Percentiles rank a stretch among this genome's conserved stretches.
These are phyloP conservation scores for Clathrospora elynae DNA, from an alignment of 2,329 filamentous ascomycete genomes.

Conservation along the genomic window DNA sequence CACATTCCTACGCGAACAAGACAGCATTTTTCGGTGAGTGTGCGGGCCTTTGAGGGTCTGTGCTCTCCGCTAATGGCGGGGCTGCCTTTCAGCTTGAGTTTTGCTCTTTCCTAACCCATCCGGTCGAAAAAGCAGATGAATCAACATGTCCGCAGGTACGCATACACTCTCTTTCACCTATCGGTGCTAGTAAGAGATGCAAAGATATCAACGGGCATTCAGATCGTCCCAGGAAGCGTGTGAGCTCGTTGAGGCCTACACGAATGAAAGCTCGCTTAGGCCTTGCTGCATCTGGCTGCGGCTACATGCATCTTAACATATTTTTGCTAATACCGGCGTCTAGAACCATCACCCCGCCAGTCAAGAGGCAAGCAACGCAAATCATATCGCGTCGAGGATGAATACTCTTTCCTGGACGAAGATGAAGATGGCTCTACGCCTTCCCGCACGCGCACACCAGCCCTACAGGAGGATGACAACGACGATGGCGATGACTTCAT, in stretches of 20 bases:
- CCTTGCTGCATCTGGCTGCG: slow-evolving; percentile 5
- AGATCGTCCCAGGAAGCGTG: neutral
- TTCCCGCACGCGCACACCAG: slow-evolving; percentile 16
- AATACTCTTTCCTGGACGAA: slow-evolving; percentile 32
- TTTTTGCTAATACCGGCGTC: slow-evolving; percentile 4
- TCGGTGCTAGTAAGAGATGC: neutral
- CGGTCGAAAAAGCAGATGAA: neutral
- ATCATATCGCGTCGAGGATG: slow-evolving; percentile 29
- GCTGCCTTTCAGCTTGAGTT: slow-evolving; percentile 6
- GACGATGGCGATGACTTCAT: slow-evolving; percentile 37
- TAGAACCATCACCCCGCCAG: slow-evolving; percentile 25
- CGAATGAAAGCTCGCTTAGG: neutral
- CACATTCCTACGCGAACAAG: neutral
- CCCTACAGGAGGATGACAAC: slow-evolving; percentile 15
- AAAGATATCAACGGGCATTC: neutral
- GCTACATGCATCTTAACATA: slow-evolving; percentile 3
- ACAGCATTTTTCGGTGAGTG: slow-evolving; percentile 3
- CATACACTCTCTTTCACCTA: neutral
- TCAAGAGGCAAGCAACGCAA: slow-evolving; percentile 27
- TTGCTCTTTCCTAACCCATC: slow-evolving; percentile 12
- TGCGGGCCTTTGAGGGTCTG: slow-evolving; percentile 20
- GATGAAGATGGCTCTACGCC: slow-evolving; percentile 21
- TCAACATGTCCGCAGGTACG: slow-evolving; percentile 21
- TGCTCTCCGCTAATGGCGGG: slow-evolving; percentile 22
- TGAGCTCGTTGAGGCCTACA: neutral